Evolutionary conservation across 1,284 basidiomycete genomes (phyloP), one percentile per base, ranked within the genome.

Genomic region (Naganishia sp.): DNA sequence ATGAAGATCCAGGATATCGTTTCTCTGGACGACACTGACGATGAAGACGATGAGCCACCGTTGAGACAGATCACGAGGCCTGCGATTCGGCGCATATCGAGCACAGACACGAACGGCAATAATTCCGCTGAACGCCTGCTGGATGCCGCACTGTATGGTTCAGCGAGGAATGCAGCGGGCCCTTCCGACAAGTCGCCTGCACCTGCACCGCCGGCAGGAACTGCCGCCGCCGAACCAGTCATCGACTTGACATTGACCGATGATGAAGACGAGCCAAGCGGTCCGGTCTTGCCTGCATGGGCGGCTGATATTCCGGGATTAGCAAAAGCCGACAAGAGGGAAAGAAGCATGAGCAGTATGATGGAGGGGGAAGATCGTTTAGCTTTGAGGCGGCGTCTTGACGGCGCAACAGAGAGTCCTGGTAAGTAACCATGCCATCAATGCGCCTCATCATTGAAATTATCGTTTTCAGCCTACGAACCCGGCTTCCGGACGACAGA

Each of bases 271-370:
- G 58, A 60, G 11, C 41, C 21, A 9, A 23, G 32, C 10, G 58
- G 46, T 9, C 58, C 47, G 21, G 35, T 50, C 10, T 41, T 61
- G 18, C 58, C 58, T 23, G 28, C 47, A 4, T 61, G 58, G 58
- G 58, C 58, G 35, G 58, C 58, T 9, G 58, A 61, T 50, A 41
- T 61, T 25, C 58, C 58, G 17, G 58, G 47, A 28, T 41, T 61
- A 25, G 58, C 58, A 31, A 61, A 50, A 42, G 35, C 58, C 13
- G 58, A 61, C 39, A 61, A 61, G 58, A 49, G 58, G n/a, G 58
- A 61, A 61, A 47, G 58, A 42, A 61, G 58, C 41, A 61, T 61
- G 58, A 61, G 58, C 41, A 61, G 58, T 31, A 42, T 61, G 35
- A 9, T 61, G 28, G 58, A 61, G 50, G 58, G 47, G 18, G 58